Evolutionary conservation across 495 filamentous ascomycete species (phyloP), one percentile per base, ranked within the genome.

Genomic region (Penicillium antarcticum): DNA sequence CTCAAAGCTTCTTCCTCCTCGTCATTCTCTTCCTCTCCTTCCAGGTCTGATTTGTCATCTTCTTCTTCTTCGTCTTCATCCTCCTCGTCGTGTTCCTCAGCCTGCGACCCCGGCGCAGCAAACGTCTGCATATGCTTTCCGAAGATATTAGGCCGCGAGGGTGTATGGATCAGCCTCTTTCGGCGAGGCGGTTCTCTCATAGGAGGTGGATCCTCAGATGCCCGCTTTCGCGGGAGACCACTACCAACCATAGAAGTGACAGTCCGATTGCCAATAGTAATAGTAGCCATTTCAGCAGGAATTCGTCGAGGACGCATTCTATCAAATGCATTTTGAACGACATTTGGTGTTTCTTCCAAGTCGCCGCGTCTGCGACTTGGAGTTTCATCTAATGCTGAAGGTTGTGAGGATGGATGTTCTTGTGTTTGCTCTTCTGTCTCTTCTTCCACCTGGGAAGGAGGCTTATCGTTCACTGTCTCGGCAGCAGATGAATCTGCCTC

Each of bases 231-330:
- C 24, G 69, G 66, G 1, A 65, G 32, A 45, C 72, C 69, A 55
- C 71, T 78, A 11, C 82, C 83, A 51, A 87, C 66, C 38, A 80
- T 70, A 0, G 80, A 78, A 5, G 74, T 91, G 17, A 91, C 83
- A 1, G 89, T 91, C 34, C 81, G 82, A 45, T 87, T 80, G 3
- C 90, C 92, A 46, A 97, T 87, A 0, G 90, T 96, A 26, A 97
- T 94, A 2, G 89, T 96, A 26, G 92, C 91, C 42, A 85, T 73
- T 62, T 91, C 87, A n/a, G 79, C 74, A 5, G 80, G 78, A 10
- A 75, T 65, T 29, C 88, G 81, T 56, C 83, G 84, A 1, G 83
- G 75, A 2, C 84, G 78, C 80, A 87, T 87, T 11, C 80, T 74
- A 63, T 86, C 81, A 48, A 86, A 87, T 9, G 84, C 84, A 55